Evolutionary conservation across 2,329 filamentous ascomycete species (phyloP), one percentile per base, ranked within the genome.

Genomic region (Aschersonia sp.): DNA sequence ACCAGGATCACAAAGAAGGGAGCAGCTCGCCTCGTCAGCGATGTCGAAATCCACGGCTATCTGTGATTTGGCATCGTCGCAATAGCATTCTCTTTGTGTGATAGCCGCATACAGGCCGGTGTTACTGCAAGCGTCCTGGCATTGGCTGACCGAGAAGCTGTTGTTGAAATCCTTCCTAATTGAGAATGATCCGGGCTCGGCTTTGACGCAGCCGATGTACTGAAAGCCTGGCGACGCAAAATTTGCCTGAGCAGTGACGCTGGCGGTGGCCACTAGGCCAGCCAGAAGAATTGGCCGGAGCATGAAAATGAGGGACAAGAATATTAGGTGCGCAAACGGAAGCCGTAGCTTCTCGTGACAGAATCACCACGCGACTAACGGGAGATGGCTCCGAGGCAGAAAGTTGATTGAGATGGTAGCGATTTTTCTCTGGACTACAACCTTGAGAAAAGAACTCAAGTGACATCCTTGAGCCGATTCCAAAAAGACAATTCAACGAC

Each of bases 151-250:
- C 30, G 53, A 45, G 41, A 61, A 62, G 10, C 44, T 22, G 11
- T 45, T 35, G 9, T 48, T 31, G 5, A 46, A 39, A 22, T 41
- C 12, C 45, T 22, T 46, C 11, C 41, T 41, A 2, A 46, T 30
- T 6, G 45, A 39, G 39, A 46, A 46, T 5, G 30, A 12, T 12
- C 30, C 14, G 11, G 50, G 47, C 4, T 51, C 41, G 45, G 51
- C 51, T 32, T 55, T 41, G 44, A 58, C 54, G 54, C 61, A 63
- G 48, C 59, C 61, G 47, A 60, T 45, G 48, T 59, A 61, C 42
- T 55, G 46, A 48, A 54, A 58, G 10, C 51, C 49, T 22, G 47
- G 7, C 45, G 49, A 30, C 43, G 55, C 48, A 40, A 51, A 47
- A 9, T 50, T 47, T 9, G 51, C 41, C 39, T 56, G 52, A n/a